Base-by-base conservation (phyloP, 495 filamentous ascomycete species). In the Talaromyces borbonicus region DNA sequence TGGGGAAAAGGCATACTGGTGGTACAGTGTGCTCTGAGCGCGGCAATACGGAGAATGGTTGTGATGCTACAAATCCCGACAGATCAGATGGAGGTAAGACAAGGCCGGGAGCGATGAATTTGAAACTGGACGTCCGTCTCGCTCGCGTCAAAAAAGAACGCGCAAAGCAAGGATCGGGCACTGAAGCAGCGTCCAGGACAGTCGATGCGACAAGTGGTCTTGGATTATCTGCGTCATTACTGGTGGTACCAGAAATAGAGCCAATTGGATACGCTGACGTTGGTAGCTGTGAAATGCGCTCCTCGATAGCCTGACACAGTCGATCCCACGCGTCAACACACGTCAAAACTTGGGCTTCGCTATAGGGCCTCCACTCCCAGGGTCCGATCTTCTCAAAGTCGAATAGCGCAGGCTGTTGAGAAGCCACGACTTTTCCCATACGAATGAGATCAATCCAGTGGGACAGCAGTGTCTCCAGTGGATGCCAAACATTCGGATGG, bases 381-480 rank as follows among this genome's bases (percentile, higher is more conserved):
- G 49, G 11, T 5, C 43, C 42, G n/a, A n/a, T n/a, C n/a, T n/a
- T n/a, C n/a, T n/a, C n/a, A n/a, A 16, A 49, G 19, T 39, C 49
- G 42, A 5, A 16, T 22, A 20, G 15, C 14, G n/a, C 26, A 11
- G 26, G 26, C 5, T 23, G 38, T 25, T 36, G 43, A 23, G 31
- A 33, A 8, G 48, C 38, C 25, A 32, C 26, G 23, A 50, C 19
- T 2, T 61, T 68, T 7, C 58, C 62, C 9, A 67, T 46, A 0
- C 44, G 53, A 22, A 60, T 31, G 26, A 63, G 46, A 8, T 51
- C n/a, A 19, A 66, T 59, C 63, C 60, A 68, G 14, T 67, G 55
- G n/a, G 51, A 56, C 4, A 68, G 56, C 12, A 68, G 50, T 0
- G 63, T 68, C 52, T 67, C 65, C 2, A 67, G 48, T 0, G 65